Evolutionary conservation across 805 yeast genomes (phyloP).

Genomic region (Priceomyces medius): DNA sequence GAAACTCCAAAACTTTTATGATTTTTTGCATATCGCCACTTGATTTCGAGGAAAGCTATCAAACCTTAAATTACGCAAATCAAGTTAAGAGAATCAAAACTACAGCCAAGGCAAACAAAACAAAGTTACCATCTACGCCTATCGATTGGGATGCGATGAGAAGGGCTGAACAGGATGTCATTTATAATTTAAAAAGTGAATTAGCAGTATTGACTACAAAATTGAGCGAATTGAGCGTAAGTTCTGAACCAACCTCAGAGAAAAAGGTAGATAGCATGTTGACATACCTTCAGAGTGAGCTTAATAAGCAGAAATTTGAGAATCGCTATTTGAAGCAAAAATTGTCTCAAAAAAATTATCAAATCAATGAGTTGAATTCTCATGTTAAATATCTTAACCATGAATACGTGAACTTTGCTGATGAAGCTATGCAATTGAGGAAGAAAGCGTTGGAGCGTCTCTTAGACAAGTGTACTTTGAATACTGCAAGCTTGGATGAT

Average conservation of each 20-base stretch:
- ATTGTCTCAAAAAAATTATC: slow-evolving; percentile 15
- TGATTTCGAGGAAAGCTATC: slow-evolving; percentile 74
- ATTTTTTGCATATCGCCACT: slow-evolving; percentile 83
- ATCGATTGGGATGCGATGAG: slow-evolving; percentile 34
- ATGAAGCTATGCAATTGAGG: slow-evolving; percentile 7
- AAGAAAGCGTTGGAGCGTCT: slow-evolving; percentile 4
- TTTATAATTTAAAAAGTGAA: slow-evolving; percentile 30
- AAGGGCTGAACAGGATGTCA: slow-evolving; percentile 23
- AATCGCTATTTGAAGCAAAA: slow-evolving; percentile 30
- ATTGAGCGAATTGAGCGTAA: slow-evolving; percentile 9
- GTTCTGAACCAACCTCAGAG: background rate
- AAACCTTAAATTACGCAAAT: slow-evolving; percentile 76
- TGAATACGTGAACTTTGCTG: slow-evolving; percentile 14
- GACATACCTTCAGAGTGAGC: slow-evolving; percentile 31
- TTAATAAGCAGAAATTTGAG: slow-evolving; percentile 31
- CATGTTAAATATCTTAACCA: slow-evolving; percentile 24
- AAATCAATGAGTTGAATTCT: slow-evolving; percentile 21
- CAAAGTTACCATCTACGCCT: slow-evolving; percentile 23
- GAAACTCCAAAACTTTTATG: slow-evolving; percentile 84
- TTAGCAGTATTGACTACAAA: slow-evolving; percentile 28
- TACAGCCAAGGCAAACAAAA: slow-evolving; percentile 48
- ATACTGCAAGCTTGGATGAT: slow-evolving; percentile 8
- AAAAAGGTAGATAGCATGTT: slow-evolving; percentile 25
- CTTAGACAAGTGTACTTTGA: slow-evolving; percentile 7
- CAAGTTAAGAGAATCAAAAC: slow-evolving; percentile 71